Base-by-base conservation (phyloP, 768 basidiomycete genomes). In the Amanita fuliginea region DNA sequence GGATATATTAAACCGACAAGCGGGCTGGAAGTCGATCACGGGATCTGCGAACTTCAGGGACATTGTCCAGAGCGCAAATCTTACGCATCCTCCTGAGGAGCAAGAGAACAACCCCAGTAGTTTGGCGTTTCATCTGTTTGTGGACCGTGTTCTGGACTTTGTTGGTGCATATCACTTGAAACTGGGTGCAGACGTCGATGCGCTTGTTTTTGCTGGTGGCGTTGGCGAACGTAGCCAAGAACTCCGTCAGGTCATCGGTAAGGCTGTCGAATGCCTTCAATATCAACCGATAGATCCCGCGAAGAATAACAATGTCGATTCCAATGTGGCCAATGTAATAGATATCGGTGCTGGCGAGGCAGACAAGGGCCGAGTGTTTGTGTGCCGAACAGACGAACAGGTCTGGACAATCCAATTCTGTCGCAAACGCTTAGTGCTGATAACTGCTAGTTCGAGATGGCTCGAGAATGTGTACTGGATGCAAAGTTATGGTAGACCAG, bases 131-230 rank as follows among this genome's bases (percentile, higher is more conserved):
- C 72, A 82, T n/a, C 62, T 93, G 30, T 78, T 93, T 57, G 67
- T 83, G 8, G 90, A 94, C 62, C 71, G 90, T 16, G 71, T 94
- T 42, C 57, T 87, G 49, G 73, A 81, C 56, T 90, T 70, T 54
- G 62, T 89, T 41, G 89, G 84, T 5, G 73, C 80, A 42, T 92
- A 90, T 62, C 78, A 82, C 56, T 67, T 89, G 56, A 83, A 86
- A 60, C 75, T 92, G 19, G 71, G 71, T 28, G 76, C 77, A 13
- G 52, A 70, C 21, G 76, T 92, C 9, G 85, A 92, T 60, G 90
- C 83, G 1, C 58, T 94, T 36, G 86, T 93, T 10, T 92, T 94
- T 61, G 74, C 86, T 0, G 91, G 92, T 3, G 91, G 91, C 0
- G 89, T 96, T 46, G 93, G 93, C 0, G 93, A 96, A 64, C 73